Base-by-base conservation (phyloP, 495 filamentous ascomycete species). In the Friedmanniomyces endolithicus region DNA sequence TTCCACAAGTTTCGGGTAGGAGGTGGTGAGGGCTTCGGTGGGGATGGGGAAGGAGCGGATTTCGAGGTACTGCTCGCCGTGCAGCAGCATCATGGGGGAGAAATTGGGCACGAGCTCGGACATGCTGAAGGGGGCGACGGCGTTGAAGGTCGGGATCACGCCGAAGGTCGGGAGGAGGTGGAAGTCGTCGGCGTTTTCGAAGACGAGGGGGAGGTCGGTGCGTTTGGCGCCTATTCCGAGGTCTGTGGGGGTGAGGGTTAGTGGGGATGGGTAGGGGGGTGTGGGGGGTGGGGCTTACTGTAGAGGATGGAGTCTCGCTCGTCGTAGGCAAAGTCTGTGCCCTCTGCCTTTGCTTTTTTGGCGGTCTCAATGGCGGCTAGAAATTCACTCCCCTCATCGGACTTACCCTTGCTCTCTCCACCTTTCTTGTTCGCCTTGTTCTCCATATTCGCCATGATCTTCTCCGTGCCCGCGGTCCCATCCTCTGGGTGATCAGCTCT, bases 41-140 rank as follows among this genome's bases (percentile, higher is more conserved):
- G 94, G 92, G 69, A 98, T 88, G 47, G 94, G 92, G 74, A 81
- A 95, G 70, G 90, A 87, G 67, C 83, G 83, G 67, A 98, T 79
- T 70, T 97, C 94, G 61, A 97, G 87, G 77, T 90, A 98, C 73
- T 98, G 92, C 74, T 98, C 92, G 64, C 92, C 92, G 76, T 98
- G 92, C 19, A 98, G 83, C 48, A 98, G 81, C 90, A 97, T 95
- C 94, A 96, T 98, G 59, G 90, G 90, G 6, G 79, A 86, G 78
- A 94, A 98, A 73, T 97, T 87, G 65, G 88, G 87, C 40, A 97
- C 82, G 58, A 98, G 73, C 23, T 94, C 87, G 58, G 82, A 77
- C 60, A 90, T 74, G 73, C 73, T 79, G 76, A 83, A 98, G 50
- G 94, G 88, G 48, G 78, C 74, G 57, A 82, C 75, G 61, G 89